Evolutionary conservation across 768 basidiomycete species (phyloP).

Genomic region (Chalciporus pseudorubinellus): DNA sequence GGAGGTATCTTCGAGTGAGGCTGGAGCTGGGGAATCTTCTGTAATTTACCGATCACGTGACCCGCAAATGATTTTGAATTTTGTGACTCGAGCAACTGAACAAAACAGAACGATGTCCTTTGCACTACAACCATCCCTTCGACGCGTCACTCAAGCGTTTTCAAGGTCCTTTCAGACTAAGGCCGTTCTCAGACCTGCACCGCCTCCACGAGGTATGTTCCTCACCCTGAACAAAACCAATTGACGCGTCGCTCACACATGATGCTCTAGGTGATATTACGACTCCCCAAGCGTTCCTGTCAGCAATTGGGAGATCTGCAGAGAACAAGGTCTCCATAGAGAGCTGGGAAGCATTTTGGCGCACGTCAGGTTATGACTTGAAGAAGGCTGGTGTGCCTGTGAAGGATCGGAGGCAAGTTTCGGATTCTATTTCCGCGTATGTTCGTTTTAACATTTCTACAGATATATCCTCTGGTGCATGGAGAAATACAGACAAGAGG

Average conservation of each 20-base stretch:
- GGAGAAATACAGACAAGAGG: slow-evolving; percentile 69
- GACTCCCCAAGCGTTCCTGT: slow-evolving; percentile 64
- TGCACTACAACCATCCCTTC: slow-evolving; percentile 17
- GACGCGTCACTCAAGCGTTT: slow-evolving; percentile 17
- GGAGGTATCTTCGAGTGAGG: too few species aligned
- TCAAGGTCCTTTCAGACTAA: slow-evolving; percentile 34
- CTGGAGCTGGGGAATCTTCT: too few species aligned
- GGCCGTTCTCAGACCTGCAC: slow-evolving; percentile 18
- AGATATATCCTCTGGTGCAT: slow-evolving; percentile 87
- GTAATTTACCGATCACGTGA: slow-evolving; percentile 27
- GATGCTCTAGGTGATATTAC: slow-evolving; percentile 43
- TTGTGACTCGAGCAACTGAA: not conserved
- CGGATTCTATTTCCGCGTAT: not conserved
- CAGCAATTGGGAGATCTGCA: slow-evolving; percentile 66
- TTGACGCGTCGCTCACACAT: slow-evolving; percentile 1
- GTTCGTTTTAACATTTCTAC: slow-evolving; percentile 5
- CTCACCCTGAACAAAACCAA: not conserved
- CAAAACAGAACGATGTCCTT: slow-evolving; percentile 20
- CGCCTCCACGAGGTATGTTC: slow-evolving; percentile 22
- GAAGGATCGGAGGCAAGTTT: slow-evolving; percentile 65
- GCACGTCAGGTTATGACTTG: slow-evolving; percentile 51
- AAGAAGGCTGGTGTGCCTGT: slow-evolving; percentile 64
- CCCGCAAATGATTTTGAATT: not conserved
- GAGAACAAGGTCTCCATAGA: slow-evolving; percentile 64
- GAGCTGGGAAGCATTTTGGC: slow-evolving; percentile 76